Conservation (phyloP, 192 early-diverging fungal genomes). For the Podila epigama region DNA sequence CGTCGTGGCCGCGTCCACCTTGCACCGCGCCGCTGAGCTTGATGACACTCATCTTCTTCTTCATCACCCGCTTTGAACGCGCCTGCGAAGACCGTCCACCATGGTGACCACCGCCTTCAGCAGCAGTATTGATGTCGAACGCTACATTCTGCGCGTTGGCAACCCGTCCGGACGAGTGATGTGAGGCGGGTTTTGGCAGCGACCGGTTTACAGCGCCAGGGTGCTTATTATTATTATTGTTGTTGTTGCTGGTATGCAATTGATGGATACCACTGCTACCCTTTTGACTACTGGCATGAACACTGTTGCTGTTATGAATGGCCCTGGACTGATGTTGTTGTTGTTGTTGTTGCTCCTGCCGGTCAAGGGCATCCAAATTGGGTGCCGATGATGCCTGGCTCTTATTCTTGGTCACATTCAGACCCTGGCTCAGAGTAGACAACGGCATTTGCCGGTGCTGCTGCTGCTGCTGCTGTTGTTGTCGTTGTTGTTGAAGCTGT, state of each 20-base stretch:
- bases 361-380: not conserved
- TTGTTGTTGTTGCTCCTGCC: slow-evolving; percentile 3
- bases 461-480: not conserved
- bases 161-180: not conserved
- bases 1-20: slow-evolving; percentile 36
- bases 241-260: not conserved
- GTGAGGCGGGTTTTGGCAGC: not conserved
- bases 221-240: too few relatives aligned
- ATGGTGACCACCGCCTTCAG: not conserved
- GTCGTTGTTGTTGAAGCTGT: not conserved
- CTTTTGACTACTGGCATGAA: not conserved
- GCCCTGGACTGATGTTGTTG: not conserved
- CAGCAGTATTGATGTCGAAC: too few relatives aligned
- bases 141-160: not conserved
- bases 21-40: slow-evolving; percentile 1
- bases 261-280: not conserved
- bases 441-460: not conserved
- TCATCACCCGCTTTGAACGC: slow-evolving; percentile 3
- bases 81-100: slow-evolving; percentile 5
- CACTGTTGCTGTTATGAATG: not conserved
- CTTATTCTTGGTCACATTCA: slow-evolving; percentile 1
- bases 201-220: too few relatives aligned
- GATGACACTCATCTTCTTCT: slow-evolving; percentile 9
- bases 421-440: not conserved
- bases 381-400: not conserved